Conservation (phyloP, 2,329 filamentous ascomycete genomes). For the Pezicula rhizophila region DNA sequence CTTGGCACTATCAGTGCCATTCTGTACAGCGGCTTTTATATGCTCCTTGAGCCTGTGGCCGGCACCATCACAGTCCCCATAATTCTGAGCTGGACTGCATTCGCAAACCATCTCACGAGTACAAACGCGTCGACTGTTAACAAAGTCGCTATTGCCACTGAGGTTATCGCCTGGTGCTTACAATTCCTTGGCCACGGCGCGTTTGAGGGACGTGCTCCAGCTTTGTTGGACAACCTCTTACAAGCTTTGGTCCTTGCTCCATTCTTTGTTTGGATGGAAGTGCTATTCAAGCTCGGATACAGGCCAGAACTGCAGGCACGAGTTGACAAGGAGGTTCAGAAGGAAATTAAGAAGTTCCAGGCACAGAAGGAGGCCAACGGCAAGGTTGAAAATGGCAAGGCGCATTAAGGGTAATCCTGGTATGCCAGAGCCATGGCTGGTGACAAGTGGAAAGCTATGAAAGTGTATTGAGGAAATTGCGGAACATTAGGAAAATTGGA, state of each 20-base stretch:
- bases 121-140: conserved; percentile 41
- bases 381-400: conserved; percentile 42
- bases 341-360: conserved; percentile 72
- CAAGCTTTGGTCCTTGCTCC: conserved; percentile 91
- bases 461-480: too few relatives aligned
- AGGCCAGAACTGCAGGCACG: conserved; percentile 78
- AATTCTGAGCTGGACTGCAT: conserved; percentile 69
- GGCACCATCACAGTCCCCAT: conserved; percentile 71
- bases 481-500: too few relatives aligned
- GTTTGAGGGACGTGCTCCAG: conserved; percentile 83
- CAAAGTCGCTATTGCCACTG: conserved; percentile 56
- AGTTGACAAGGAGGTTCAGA: conserved; percentile 68
- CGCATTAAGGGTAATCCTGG: conserved; percentile 27
- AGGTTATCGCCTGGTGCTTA: conserved; percentile 73
- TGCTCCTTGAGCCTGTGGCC: conserved; percentile 90
- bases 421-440: background rate
- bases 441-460: too few relatives aligned
- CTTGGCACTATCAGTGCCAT: conserved; percentile 58
- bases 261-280: conserved; percentile 94
- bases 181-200: conserved; percentile 90
- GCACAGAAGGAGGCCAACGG: conserved; percentile 41
- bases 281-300: conserved; percentile 87
- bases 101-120: conserved; percentile 64
- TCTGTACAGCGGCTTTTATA: conserved; percentile 72
- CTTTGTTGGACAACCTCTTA: conserved; percentile 82